These are phyloP conservation scores for Pulveroboletus ravenelii DNA, from an alignment of 768 basidiomycete genomes.

Conservation along the genomic window DNA sequence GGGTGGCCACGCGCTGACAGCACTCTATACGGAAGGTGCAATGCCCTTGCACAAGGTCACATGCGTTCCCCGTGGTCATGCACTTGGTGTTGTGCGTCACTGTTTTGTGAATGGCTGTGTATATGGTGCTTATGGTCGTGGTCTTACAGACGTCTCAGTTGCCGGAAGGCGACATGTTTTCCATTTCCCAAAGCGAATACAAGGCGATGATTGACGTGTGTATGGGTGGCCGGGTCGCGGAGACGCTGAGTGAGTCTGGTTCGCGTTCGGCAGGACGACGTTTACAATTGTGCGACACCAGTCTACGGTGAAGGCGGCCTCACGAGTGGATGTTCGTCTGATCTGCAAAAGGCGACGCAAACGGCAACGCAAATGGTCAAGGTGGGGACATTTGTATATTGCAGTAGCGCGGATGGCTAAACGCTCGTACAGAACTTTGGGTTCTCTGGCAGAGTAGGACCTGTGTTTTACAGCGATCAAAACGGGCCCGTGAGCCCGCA, in stretches of 20 bases:
- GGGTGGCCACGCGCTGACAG: constrained; percentile 93
- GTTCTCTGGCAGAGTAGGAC: constrained; percentile 74
- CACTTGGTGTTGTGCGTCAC: constrained; percentile 73
- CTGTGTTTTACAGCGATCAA: constrained; percentile 74
- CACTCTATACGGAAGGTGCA: constrained; percentile 90
- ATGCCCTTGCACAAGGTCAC: constrained; percentile 98
- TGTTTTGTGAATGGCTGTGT: not conserved
- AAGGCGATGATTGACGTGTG: constrained; percentile 83
- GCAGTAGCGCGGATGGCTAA: not conserved
- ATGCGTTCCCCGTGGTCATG: constrained; percentile 92
- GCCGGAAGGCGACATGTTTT: constrained; percentile 72
- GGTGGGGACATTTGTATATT: constrained; percentile 40
- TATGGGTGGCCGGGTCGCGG: constrained; percentile 94
- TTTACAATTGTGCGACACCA: constrained; percentile 27
- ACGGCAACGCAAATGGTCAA: constrained; percentile 87
- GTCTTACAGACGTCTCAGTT: constrained; percentile 61
- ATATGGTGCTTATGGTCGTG: constrained; percentile 8
- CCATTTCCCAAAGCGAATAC: constrained; percentile 69
- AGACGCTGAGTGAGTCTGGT: constrained; percentile 67
- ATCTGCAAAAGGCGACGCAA: constrained; percentile 74
- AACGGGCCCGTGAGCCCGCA: constrained; percentile 67
- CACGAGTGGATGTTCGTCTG: constrained; percentile 88
- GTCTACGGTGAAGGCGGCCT: constrained; percentile 87
- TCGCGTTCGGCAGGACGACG: not conserved
- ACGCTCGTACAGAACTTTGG: constrained; percentile 56